Evolutionary conservation across 83 land plant species (phyloP), one percentile per base, ranked within the genome.

Genomic region (Larix sibirica): DNA sequence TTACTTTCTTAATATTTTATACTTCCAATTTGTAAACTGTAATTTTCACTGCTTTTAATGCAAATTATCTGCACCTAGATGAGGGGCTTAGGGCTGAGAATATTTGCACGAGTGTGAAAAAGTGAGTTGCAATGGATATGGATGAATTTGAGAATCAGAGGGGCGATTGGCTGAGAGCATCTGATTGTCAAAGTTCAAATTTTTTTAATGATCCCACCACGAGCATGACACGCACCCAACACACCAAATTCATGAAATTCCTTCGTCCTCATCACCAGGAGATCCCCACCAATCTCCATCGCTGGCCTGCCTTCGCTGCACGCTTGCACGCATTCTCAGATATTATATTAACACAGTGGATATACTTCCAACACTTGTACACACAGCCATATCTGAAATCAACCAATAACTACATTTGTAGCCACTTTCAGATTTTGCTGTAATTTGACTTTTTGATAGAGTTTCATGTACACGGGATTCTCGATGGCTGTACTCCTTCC

Each of bases 371-470:
- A 54, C 58, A 54, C 14, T 54, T 54, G 14, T 12, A 12, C 58
- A 54, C 58, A 54, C 77, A 74, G n/a, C 77, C n/a, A 74, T 44
- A 74, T 74, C 77, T 54, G 77, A 73, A 38, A 71, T 33, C 76
- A 6, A n/a, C 77, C 77, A 74, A 74, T 74, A 74, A 74, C 58
- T 18, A 56, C 20, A 44, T 74, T 9, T 44, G 2, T 54, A n/a
- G 77, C 44, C 47, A 44, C 44, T 23, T 74, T 47, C 58, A 44
- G 21, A 33, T 70, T 70, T 40, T n/a, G 75, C 21, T 5, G 12
- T 40, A 8, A 21, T 74, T 74, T 74, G 77, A 74, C 77, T 74
- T 44, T 70, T 13, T 18, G 75, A 70, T 4, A 17, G 50, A 70
- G 58, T 54, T 54, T 54, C 14, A 54, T 54, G 58, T 54, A 54